Base-by-base conservation (phyloP, 2,329 filamentous ascomycete species). In the Colletotrichum tropicale region DNA sequence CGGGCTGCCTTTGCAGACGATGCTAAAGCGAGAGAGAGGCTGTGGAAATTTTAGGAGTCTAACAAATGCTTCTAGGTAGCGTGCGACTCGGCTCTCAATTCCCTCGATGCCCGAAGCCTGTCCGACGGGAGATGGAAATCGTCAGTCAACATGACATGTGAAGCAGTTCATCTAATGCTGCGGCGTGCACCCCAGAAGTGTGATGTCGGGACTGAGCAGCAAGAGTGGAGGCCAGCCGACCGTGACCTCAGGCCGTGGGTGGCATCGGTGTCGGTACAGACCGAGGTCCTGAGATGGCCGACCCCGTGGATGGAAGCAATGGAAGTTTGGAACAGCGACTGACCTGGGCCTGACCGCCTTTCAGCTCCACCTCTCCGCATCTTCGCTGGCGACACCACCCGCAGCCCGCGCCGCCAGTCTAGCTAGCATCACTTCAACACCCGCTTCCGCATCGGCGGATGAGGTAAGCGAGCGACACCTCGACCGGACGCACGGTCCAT, bases 311-410 rank as follows among this genome's bases (percentile, higher is more conserved):
- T 48, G 43, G 43, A 48, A 48, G 43, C 43, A 48, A 48, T 21
- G 43, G 43, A 48, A 48, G 43, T 48, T 48, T 48, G 43, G 18
- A 58, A 58, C 55, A 36, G 60, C 32, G 30, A 67, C 24, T 70
- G 66, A 60, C 66, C 71, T 43, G 66, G 28, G 66, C 58, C 71
- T 74, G 67, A 74, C 72, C 72, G 72, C 72, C 61, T 71, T 71
- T 55, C 60, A 61, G 36, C 68, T 67, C 72, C 72, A 72, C 68
- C 70, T 75, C 72, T 55, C 38, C 62, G 36, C 30, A 64, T 64
- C 71, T 70, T 24, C 52, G 34, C 52, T 66, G 34, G 34, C 32
- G 9, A 15, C 32, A 48, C 43, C 36, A n/a, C 30, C 43, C 26
- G 38, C 38, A 43, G 60, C 36, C 38, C 43, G 69, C 56, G 32